phyloP scores from a whole-genome alignment of 2,329 filamentous ascomycete species.

The Fusarium austroafricanum region DNA sequence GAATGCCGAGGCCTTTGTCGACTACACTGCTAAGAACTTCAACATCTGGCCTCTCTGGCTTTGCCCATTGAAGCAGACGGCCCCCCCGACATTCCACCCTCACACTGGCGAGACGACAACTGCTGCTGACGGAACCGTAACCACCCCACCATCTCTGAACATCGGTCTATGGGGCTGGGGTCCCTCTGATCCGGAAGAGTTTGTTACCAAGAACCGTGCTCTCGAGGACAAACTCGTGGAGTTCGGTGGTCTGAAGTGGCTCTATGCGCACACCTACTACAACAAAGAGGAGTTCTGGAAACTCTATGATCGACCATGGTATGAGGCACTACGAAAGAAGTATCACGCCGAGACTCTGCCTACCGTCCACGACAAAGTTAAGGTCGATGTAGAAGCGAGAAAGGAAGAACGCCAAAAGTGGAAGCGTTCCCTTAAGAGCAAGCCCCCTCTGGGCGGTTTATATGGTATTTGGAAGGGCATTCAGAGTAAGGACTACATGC shows the following conservation, averaged over 20 bases:
- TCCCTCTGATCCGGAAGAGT: conserved; percentile 65
- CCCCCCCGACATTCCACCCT: conserved; percentile 67
- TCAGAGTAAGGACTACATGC: conserved; percentile 65
- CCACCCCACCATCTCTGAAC: conserved; percentile 63
- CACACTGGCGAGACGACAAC: conserved; percentile 55
- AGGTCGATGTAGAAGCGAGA: conserved; percentile 63
- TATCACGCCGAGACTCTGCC: conserved; percentile 73
- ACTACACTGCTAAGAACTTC: conserved; percentile 63
- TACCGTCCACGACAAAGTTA: conserved; percentile 77
- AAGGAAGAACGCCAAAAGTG: conserved; percentile 53
- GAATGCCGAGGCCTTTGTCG: conserved; percentile 63
- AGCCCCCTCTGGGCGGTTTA: conserved; percentile 68
- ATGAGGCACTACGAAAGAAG: conserved; percentile 70
- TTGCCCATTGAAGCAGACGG: conserved; percentile 64
- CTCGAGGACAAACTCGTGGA: conserved; percentile 76
- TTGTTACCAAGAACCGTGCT: conserved; percentile 75
- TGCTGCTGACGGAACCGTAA: conserved; percentile 29
- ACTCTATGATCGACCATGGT: conserved; percentile 69
- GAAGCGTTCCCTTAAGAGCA: conserved; percentile 58
- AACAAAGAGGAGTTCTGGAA: conserved; percentile 76
- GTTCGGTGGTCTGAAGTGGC: conserved; percentile 84
- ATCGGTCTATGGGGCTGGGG: conserved; percentile 85
- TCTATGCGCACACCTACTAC: conserved; percentile 90
- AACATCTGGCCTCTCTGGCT: conserved; percentile 71
- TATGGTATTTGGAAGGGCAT: conserved; percentile 71